phyloP scores from a whole-genome alignment of 2,329 filamentous ascomycete species.

The Metarhizium anisopliae region DNA sequence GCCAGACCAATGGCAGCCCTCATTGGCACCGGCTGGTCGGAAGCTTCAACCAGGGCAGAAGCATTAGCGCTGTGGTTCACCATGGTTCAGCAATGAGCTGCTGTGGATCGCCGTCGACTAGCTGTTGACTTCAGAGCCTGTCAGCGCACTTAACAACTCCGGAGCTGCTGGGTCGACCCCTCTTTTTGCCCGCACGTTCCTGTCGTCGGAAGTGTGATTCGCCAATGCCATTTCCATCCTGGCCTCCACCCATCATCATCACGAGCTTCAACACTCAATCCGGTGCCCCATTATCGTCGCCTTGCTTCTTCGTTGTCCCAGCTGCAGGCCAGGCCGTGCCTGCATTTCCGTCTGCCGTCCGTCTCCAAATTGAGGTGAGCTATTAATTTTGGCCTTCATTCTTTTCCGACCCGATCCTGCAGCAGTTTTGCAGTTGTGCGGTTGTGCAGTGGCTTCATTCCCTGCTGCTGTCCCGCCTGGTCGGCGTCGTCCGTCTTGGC shows the following conservation, averaged over 20 bases:
- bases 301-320: neutral
- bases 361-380: neutral
- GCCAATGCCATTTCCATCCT: conserved; percentile 10
- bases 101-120: neutral
- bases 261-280: neutral
- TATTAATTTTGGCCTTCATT: neutral
- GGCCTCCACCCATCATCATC: neutral
- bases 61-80: neutral
- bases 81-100: neutral
- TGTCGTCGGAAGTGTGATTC: conserved; percentile 13
- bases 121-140: no score
- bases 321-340: neutral
- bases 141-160: neutral
- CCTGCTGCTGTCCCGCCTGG: neutral
- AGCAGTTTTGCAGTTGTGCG: neutral
- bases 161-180: neutral
- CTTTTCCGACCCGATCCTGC: neutral
- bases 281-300: neutral
- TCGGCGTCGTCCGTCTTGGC: neutral
- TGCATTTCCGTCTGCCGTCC: neutral
- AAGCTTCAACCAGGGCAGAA: neutral
- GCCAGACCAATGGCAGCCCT: no score
- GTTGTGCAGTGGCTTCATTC: neutral
- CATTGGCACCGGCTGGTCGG: neutral
- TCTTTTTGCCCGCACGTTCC: neutral